Evolutionary conservation across 2,329 filamentous ascomycete genomes (phyloP).

Genomic region (Ascochyta koolunga): DNA sequence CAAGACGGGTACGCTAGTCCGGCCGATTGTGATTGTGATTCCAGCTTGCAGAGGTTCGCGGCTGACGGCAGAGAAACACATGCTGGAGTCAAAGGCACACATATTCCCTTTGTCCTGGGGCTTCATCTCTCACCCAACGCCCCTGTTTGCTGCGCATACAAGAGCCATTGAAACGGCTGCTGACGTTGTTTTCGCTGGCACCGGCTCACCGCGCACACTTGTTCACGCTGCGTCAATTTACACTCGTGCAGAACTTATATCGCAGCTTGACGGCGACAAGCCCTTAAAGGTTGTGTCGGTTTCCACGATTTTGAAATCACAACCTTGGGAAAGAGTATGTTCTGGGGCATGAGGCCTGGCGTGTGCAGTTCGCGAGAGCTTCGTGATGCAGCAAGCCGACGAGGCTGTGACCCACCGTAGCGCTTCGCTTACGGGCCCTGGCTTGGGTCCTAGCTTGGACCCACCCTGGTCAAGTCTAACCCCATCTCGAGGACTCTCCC

Average conservation of each 20-base stretch:
- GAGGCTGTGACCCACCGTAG: slow-evolving; percentile 13
- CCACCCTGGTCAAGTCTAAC: slow-evolving; percentile 23
- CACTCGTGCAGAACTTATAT: not conserved
- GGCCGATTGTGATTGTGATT: slow-evolving; percentile 6
- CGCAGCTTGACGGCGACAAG: not conserved
- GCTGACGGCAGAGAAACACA: not conserved
- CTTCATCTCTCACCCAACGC: slow-evolving; percentile 2
- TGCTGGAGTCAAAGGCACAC: not conserved
- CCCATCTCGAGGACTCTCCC: slow-evolving; percentile 13
- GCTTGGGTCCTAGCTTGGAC: slow-evolving; percentile 10
- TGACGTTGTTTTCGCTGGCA: slow-evolving; percentile 1
- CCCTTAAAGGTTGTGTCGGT: not conserved
- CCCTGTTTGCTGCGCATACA: slow-evolving; percentile 20
- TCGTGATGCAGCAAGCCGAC: slow-evolving; percentile 18
- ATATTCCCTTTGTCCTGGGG: not conserved
- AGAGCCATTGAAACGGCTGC: slow-evolving; percentile 1
- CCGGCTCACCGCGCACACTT: not conserved
- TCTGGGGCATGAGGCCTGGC: not conserved
- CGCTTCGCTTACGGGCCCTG: slow-evolving; percentile 16
- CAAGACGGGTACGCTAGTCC: slow-evolving; percentile 13
- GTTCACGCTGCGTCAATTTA: not conserved
- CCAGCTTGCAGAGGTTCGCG: slow-evolving; percentile 4
- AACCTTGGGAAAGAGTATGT: not conserved
- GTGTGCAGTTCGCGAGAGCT: slow-evolving; percentile 17
- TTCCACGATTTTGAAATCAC: not conserved